phyloP scores from a whole-genome alignment of 345 rosid genomes.

The Punica granatum region DNA sequence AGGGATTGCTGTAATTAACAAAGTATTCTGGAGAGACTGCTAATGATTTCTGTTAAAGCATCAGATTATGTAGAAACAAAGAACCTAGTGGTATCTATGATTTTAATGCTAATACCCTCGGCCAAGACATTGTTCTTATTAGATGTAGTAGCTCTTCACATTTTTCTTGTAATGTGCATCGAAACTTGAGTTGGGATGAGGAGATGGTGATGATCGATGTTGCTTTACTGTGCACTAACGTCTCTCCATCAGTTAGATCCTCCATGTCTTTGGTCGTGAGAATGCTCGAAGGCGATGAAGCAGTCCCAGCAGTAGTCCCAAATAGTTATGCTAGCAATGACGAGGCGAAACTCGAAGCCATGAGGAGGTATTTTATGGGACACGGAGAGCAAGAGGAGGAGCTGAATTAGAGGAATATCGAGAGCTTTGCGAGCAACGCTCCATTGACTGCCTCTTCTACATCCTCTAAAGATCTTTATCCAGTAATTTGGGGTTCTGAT shows the following conservation, averaged over 20 bases:
- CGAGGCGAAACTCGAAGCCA: not conserved
- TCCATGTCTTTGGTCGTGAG: slow-evolving; percentile 11
- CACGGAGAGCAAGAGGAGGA: slow-evolving; percentile 1
- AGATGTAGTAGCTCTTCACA: too few species aligned
- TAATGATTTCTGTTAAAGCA: too few species aligned
- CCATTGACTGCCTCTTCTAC: slow-evolving; percentile 27
- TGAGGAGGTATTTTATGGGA: slow-evolving; percentile 14
- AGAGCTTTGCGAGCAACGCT: slow-evolving; percentile 14
- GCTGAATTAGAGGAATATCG: slow-evolving; percentile 6
- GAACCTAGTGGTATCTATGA: too few species aligned
- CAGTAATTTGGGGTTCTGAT: slow-evolving; percentile 18
- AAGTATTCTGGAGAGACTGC: too few species aligned
- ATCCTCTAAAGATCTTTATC: slow-evolving; percentile 25
- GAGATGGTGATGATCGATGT: slow-evolving; percentile 7
- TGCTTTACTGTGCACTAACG: slow-evolving; percentile 11
- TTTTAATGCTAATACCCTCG: too few species aligned
- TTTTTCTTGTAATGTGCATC: too few species aligned
- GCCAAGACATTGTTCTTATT: too few species aligned
- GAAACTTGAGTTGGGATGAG: too few species aligned
- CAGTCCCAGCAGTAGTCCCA: slow-evolving; percentile 3
- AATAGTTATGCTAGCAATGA: not conserved
- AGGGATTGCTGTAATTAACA: too few species aligned
- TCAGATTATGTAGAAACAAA: too few species aligned
- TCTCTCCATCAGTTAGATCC: slow-evolving; percentile 7
- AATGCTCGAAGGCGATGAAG: slow-evolving; percentile 12